phyloP scores from a whole-genome alignment of 306 rosid species.

The Prunus mira region DNA sequence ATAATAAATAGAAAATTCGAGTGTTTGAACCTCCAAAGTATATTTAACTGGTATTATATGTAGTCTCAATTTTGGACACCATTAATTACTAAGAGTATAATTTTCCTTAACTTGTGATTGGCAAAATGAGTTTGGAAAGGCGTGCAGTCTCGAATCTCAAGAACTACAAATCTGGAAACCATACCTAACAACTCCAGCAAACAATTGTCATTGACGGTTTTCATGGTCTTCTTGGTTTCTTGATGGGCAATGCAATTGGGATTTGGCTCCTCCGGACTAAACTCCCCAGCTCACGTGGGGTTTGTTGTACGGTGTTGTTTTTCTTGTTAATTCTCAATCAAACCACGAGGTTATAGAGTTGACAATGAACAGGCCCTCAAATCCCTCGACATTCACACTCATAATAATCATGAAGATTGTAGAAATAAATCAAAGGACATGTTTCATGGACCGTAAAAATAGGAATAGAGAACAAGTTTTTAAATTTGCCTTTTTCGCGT shows the following conservation, averaged over 20 bases:
- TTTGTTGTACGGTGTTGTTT: not conserved
- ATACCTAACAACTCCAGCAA: constrained; percentile 4
- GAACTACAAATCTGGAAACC: constrained; percentile 12
- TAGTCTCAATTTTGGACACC: not conserved
- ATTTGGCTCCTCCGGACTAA: not conserved
- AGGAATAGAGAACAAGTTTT: not conserved
- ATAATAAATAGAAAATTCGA: too few relatives aligned
- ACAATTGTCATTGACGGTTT: not conserved
- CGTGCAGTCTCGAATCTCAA: constrained; percentile 22
- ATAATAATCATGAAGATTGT: not conserved
- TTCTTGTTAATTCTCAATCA: not conserved
- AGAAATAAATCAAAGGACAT: not conserved
- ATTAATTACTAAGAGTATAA: not conserved
- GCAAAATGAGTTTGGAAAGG: not conserved
- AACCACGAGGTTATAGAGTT: constrained; percentile 8
- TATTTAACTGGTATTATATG: too few relatives aligned
- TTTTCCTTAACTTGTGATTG: not conserved
- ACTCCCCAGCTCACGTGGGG: not conserved
- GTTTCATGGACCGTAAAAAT: not conserved
- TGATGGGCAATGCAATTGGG: not conserved
- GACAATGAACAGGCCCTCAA: not conserved
- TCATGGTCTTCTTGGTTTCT: not conserved
- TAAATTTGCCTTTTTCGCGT: not conserved
- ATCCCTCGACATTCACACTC: not conserved
- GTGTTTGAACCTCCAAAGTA: too few relatives aligned